Conservation (phyloP, 1,284 basidiomycete genomes). For the Cryptococcus floricola region DNA sequence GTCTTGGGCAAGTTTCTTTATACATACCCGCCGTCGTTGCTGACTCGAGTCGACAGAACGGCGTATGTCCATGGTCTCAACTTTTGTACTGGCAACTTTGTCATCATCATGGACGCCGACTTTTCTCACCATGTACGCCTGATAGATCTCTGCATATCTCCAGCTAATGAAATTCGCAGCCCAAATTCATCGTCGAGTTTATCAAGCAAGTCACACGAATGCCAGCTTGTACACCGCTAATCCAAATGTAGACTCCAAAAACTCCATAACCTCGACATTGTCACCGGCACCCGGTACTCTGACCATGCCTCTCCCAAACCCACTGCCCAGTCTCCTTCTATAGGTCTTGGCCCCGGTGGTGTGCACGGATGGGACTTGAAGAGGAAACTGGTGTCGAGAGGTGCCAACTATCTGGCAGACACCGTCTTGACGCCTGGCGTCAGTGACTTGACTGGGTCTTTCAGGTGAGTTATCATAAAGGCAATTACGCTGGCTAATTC, state of each 20-base stretch:
- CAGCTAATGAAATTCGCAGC: conserved; percentile 52
- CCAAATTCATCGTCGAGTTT: conserved; percentile 85
- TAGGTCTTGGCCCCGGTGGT: conserved; percentile 61
- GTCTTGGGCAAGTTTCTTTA: conserved; percentile 63
- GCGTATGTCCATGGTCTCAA: conserved; percentile 88
- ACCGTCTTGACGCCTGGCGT: conserved; percentile 77
- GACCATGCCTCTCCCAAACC: conserved; percentile 33
- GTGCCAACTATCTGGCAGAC: conserved; percentile 80
- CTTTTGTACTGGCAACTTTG: conserved; percentile 84
- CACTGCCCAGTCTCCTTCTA: conserved; percentile 18
- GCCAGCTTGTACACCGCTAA: not conserved
- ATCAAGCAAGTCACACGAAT: conserved; percentile 58
- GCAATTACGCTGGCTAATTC: not conserved
- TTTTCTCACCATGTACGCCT: conserved; percentile 82
- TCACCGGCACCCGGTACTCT: conserved; percentile 83
- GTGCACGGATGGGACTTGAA: conserved; percentile 87
- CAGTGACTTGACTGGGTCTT: conserved; percentile 80
- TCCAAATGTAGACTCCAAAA: conserved; percentile 61
- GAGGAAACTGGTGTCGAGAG: conserved; percentile 76
- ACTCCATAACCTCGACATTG: conserved; percentile 76
- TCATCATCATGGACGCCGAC: conserved; percentile 95
- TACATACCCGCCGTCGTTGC: not conserved
- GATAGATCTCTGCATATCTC: not conserved
- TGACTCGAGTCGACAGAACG: conserved; percentile 56
- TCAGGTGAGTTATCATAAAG: conserved; percentile 57